A percentile compares a stretch with the other conserved stretches of the same genome.
phyloP scores from a whole-genome alignment of 2,329 filamentous ascomycete genomes.

The Aspergillus vadensis region DNA sequence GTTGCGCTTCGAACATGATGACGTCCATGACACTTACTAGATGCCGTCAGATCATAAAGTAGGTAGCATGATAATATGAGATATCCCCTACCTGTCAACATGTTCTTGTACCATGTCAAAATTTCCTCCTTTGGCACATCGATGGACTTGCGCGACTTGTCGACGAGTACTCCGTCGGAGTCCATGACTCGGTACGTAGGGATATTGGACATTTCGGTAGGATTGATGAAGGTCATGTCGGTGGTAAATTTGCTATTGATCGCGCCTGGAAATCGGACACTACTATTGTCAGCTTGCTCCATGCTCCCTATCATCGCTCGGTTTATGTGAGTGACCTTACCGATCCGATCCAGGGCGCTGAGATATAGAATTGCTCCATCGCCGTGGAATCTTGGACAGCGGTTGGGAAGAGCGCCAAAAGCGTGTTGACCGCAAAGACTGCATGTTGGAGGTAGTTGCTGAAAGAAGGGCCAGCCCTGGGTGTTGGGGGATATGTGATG shows the following conservation, averaged over 20 bases:
- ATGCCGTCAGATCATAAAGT: conserved; percentile 16
- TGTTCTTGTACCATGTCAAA: conserved; percentile 63
- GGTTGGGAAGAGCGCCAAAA: conserved; percentile 10
- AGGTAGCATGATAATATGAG: not conserved
- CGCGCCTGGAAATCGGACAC: conserved; percentile 82
- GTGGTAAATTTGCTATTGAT: conserved; percentile 91
- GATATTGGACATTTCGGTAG: conserved; percentile 72
- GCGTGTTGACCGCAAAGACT: not conserved
- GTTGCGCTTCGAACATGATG: conserved; percentile 96
- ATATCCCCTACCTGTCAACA: conserved; percentile 55
- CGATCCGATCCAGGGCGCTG: conserved; percentile 62
- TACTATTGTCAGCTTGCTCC: conserved; percentile 31
- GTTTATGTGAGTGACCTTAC: conserved; percentile 42
- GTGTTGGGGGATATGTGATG: not conserved
- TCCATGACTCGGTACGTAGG: conserved; percentile 91
- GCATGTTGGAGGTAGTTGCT: not conserved
- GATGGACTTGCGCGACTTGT: conserved; percentile 66
- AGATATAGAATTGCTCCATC: conserved; percentile 58
- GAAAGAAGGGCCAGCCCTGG: not conserved
- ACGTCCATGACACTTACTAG: conserved; percentile 83
- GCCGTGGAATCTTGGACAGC: conserved; percentile 25
- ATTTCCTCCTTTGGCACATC: conserved; percentile 67
- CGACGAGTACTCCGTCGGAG: conserved; percentile 81
- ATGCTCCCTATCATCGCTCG: not conserved
- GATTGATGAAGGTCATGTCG: conserved; percentile 73